These are phyloP conservation scores for Orbilia javanica DNA, from an alignment of 2,329 filamentous ascomycete genomes.

Conservation along the genomic window DNA sequence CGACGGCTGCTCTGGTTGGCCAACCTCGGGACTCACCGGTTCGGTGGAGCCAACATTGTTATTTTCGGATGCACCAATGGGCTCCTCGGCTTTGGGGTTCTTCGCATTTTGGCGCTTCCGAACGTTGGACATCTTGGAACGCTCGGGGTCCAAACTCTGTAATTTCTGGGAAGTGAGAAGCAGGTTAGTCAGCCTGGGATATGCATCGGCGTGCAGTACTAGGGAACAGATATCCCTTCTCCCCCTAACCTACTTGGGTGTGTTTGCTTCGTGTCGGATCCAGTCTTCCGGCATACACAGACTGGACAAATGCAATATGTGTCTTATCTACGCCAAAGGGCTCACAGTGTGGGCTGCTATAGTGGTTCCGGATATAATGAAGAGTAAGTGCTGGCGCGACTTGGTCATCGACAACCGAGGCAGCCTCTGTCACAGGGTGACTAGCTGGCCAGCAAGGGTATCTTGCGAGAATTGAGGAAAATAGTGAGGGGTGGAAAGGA, in stretches of 20 bases:
- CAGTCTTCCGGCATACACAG: slow-evolving; percentile 30
- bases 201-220: neutral
- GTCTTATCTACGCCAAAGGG: slow-evolving; percentile 27
- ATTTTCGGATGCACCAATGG: slow-evolving; percentile 47
- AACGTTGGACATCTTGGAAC: slow-evolving; percentile 54
- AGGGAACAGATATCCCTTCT: slow-evolving; percentile 8
- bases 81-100: slow-evolving; percentile 47
- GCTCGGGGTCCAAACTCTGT: slow-evolving; percentile 19
- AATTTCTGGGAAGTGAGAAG: slow-evolving; percentile 6
- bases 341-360: slow-evolving; percentile 9
- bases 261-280: slow-evolving; percentile 30
- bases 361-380: slow-evolving; percentile 39
- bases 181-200: slow-evolving; percentile 26
- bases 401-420: slow-evolving; percentile 43
- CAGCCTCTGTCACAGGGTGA: slow-evolving; percentile 22
- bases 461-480: slow-evolving; percentile 12
- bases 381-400: slow-evolving; percentile 15
- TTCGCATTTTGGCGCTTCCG: slow-evolving; percentile 58
- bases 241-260: slow-evolving; percentile 27
- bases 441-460: slow-evolving; percentile 33
- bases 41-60: slow-evolving; percentile 20
- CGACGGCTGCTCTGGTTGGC: slow-evolving; percentile 24
- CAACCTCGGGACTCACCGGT: slow-evolving; percentile 13
- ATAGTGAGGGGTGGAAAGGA: slow-evolving; percentile 36
- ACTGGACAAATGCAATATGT: slow-evolving; percentile 10